Evolutionary conservation across 306 rosid species (phyloP).

Genomic region (Ormosia semicastrata): DNA sequence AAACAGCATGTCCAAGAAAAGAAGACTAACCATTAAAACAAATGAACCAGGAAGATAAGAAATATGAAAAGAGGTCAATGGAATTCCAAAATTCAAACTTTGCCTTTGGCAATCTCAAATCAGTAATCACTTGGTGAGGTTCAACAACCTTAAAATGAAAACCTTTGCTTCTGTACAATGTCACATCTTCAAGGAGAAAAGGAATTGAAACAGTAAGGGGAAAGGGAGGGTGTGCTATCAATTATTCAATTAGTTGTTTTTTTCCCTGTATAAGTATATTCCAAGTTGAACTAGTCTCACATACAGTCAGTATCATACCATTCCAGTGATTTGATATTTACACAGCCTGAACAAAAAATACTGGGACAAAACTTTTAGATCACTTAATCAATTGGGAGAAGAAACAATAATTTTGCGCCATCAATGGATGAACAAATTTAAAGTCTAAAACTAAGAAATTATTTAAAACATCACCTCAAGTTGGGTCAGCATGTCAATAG

Average conservation of each 20-base stretch:
- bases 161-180: not conserved
- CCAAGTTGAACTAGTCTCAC: not conserved
- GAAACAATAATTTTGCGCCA: not conserved
- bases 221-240: no score
- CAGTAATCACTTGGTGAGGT: not conserved
- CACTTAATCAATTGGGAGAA: not conserved
- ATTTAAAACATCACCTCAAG: conserved; percentile 50
- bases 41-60: not conserved
- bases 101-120: not conserved
- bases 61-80: not conserved
- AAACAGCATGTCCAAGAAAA: not conserved
- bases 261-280: not conserved
- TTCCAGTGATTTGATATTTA: not conserved
- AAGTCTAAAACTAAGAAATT: not conserved
- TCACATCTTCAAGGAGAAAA: not conserved
- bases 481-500: conserved; percentile 58
- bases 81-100: not conserved
- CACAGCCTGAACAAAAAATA: not conserved
- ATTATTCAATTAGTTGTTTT: not conserved
- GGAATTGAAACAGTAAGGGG: not conserved
- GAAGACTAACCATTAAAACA: not conserved
- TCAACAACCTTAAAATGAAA: not conserved
- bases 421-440: not conserved
- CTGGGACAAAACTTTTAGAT: not conserved
- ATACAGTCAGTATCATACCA: not conserved